Evolutionary conservation across 176 grass and related monocot genomes (phyloP).

Genomic region (Rhynchospora breviuscula): DNA sequence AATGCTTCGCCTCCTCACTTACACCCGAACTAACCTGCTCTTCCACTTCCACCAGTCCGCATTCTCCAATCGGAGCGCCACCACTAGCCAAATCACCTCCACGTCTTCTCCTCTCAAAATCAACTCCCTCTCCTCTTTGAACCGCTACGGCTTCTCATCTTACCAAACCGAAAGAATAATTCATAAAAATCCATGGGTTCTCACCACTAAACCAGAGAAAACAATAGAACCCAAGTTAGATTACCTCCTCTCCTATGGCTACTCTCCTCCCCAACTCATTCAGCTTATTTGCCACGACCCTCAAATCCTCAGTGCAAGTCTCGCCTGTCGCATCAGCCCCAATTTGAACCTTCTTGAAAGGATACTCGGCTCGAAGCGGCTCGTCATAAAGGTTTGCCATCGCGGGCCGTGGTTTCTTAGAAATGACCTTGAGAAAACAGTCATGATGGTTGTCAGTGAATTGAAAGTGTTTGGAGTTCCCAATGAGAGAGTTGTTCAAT

Average conservation of each 20-base stretch:
- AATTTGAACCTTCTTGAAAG: slow-evolving; percentile 16
- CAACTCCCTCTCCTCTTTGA: slow-evolving; percentile 18
- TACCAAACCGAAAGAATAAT: slow-evolving; percentile 11
- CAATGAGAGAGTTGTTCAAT: background rate
- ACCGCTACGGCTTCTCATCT: slow-evolving; percentile 19
- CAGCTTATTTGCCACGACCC: slow-evolving; percentile 17
- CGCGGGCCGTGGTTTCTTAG: background rate
- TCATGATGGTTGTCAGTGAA: background rate
- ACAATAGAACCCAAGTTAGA: slow-evolving; percentile 27
- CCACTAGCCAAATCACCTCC: background rate
- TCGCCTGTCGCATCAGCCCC: slow-evolving; percentile 12
- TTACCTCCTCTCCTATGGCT: slow-evolving; percentile 8
- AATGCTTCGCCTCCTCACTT: background rate
- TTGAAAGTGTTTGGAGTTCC: slow-evolving; percentile 11
- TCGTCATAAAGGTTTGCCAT: background rate
- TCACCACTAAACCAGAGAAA: background rate
- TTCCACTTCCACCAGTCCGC: background rate
- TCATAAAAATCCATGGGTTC: slow-evolving; percentile 7
- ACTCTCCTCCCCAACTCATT: background rate
- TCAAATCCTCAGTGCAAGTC: background rate
- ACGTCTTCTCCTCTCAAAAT: background rate
- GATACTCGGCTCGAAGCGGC: background rate
- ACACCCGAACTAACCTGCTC: background rate
- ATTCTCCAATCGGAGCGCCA: background rate
- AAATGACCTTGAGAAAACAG: background rate